Percentiles rank a stretch among this genome's conserved stretches.
Evolutionary conservation across 75 land plant species (phyloP).

Genomic region (Isoetes taiwanensis): DNA sequence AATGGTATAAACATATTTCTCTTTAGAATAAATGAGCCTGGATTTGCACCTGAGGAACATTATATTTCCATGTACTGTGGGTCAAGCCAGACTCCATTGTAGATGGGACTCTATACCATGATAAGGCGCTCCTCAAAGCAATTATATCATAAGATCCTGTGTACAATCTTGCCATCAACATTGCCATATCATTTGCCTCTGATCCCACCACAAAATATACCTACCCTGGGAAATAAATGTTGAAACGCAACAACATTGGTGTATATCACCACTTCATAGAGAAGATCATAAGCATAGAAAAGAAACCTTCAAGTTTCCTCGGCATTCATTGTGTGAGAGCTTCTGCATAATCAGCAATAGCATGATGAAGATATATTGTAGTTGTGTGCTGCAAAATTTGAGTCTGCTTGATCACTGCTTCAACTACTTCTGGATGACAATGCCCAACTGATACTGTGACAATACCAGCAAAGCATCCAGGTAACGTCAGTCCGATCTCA

Average conservation of each 20-base stretch:
- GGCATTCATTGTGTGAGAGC: slow-evolving; percentile 75
- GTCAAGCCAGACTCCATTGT: slow-evolving; percentile 91
- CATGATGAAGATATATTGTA: slow-evolving; percentile 63
- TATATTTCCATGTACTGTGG: slow-evolving; percentile 72
- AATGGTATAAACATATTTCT: neutral
- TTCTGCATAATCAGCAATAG: slow-evolving; percentile 83
- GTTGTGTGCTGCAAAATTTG: slow-evolving; percentile 75
- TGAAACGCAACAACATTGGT: too few relatives aligned
- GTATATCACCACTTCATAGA: too few relatives aligned
- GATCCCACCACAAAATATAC: too few relatives aligned
- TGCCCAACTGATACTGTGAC: slow-evolving; percentile 89
- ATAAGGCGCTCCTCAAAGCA: too few relatives aligned
- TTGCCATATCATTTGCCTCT: too few relatives aligned
- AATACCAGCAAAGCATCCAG: slow-evolving; percentile 93
- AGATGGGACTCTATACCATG: slow-evolving; percentile 83
- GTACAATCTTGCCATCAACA: too few relatives aligned
- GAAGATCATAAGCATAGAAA: too few relatives aligned
- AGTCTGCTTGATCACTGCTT: slow-evolving; percentile 58
- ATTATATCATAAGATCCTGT: too few relatives aligned
- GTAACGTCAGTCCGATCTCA: slow-evolving; percentile 72
- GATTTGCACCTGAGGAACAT: slow-evolving; percentile 82
- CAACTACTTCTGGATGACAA: slow-evolving; percentile 79
- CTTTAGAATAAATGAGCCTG: too few relatives aligned
- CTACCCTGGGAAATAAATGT: too few relatives aligned
- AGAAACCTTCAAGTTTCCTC: slow-evolving; percentile 76